Evolutionary conservation across 805 yeast genomes (phyloP).

Genomic region (Helenozyma baotianmanensis): DNA sequence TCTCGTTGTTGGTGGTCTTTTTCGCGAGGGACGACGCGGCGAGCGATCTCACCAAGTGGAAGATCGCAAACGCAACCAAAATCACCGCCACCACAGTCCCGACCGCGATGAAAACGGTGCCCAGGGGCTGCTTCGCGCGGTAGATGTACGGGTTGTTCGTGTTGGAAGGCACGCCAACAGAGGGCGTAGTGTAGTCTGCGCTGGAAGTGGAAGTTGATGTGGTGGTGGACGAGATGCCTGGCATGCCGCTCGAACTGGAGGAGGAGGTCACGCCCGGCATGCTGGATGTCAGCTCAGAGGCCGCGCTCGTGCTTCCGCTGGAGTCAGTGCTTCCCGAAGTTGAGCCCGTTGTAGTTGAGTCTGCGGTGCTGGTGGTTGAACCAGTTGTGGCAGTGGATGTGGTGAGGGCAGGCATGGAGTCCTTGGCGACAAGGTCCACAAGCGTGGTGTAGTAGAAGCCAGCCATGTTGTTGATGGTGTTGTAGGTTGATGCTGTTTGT

Average conservation of each 20-base stretch:
- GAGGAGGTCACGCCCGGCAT: constrained; percentile 3
- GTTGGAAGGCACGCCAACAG: constrained; percentile 55
- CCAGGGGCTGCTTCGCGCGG: constrained; percentile 51
- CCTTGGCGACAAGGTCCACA: constrained; percentile 3
- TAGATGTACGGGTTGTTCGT: constrained; percentile 61
- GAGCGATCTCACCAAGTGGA: constrained; percentile 48
- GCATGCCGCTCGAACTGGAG: constrained; percentile 9
- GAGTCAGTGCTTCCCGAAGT: not conserved
- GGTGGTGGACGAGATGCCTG: constrained; percentile 8
- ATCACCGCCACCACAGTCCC: constrained; percentile 66
- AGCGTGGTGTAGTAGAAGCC: no score
- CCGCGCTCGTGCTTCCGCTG: not conserved
- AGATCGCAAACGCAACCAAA: constrained; percentile 44
- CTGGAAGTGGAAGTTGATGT: constrained; percentile 12
- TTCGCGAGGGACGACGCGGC: constrained; percentile 51
- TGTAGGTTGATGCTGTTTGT: no score
- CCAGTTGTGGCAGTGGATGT: constrained; percentile 4
- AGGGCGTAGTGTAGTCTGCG: constrained; percentile 39
- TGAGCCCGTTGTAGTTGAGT: not conserved
- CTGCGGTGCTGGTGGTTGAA: not conserved
- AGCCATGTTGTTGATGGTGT: no score
- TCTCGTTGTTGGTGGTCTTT: constrained; percentile 34
- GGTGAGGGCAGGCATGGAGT: constrained; percentile 3
- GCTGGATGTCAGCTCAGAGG: not conserved
- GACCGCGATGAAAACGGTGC: constrained; percentile 80